Conservation (phyloP, 768 basidiomycete species). For the Ramaria sp. region DNA sequence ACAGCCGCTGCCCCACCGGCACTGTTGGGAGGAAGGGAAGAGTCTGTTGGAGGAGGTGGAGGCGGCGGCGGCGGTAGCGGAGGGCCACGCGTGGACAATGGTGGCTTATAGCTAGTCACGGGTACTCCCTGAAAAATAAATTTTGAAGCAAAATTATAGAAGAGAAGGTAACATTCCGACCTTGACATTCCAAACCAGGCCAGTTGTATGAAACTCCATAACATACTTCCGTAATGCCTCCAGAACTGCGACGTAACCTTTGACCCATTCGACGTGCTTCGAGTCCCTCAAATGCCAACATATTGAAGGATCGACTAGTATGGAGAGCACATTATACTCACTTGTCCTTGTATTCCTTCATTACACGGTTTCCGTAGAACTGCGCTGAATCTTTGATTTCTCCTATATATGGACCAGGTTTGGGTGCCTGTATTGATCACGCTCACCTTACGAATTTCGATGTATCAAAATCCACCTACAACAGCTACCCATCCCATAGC, state of each 20-base stretch:
- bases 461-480: conserved; percentile 28
- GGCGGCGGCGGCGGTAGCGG: conserved; percentile 36
- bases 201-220: conserved; percentile 76
- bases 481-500: conserved; percentile 81
- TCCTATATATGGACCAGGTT: conserved; percentile 69
- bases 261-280: conserved; percentile 85
- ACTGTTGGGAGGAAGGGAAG: conserved; percentile 21
- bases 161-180: conserved; percentile 26
- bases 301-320: conserved; percentile 7
- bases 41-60: conserved; percentile 30
- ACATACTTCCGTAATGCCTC: conserved; percentile 79
- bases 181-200: conserved; percentile 80
- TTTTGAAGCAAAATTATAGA: conserved; percentile 2
- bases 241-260: conserved; percentile 53
- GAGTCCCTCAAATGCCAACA: conserved; percentile 47
- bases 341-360: conserved; percentile 93
- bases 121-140: conserved; percentile 38
- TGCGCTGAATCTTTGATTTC: conserved; percentile 79
- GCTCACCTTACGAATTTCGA: conserved; percentile 2
- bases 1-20: conserved; percentile 63
- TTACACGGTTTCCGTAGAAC: conserved; percentile 84
- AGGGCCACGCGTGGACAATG: conserved; percentile 25
- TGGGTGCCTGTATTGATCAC: conserved; percentile 38
- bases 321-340: conserved; percentile 27
- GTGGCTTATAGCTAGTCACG: conserved; percentile 39